Percentiles rank a stretch among this genome's conserved stretches.
These are phyloP conservation scores for Hypoxylon fragiforme DNA, from an alignment of 495 filamentous ascomycete species.

Conservation along the genomic window DNA sequence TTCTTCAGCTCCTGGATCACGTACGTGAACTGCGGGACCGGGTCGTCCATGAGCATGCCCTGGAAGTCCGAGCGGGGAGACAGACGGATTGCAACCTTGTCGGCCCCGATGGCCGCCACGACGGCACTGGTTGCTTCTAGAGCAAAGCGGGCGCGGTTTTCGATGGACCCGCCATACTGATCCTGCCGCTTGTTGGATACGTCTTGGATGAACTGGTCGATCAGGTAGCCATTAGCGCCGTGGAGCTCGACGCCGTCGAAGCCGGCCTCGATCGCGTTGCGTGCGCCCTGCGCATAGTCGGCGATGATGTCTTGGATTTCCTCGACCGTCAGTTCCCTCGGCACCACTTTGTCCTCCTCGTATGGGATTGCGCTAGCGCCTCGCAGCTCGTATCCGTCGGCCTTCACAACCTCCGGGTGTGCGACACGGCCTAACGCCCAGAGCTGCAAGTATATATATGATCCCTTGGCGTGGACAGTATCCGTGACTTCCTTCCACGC, in stretches of 20 bases:
- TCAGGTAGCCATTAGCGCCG: constrained; percentile 70
- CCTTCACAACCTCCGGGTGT: constrained; percentile 38
- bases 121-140: constrained; percentile 60
- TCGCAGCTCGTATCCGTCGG: constrained; percentile 43
- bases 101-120: constrained; percentile 60
- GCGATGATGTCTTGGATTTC: constrained; percentile 57
- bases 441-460: constrained; percentile 62
- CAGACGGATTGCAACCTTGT: constrained; percentile 63
- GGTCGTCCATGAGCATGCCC: constrained; percentile 58
- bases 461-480: constrained; percentile 63
- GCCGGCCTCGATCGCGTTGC: constrained; percentile 63
- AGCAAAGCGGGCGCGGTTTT: constrained; percentile 66
- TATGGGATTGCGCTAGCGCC: constrained; percentile 52
- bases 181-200: constrained; percentile 64
- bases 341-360: constrained; percentile 43
- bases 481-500: constrained; percentile 63
- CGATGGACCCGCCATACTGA: constrained; percentile 66
- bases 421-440: constrained; percentile 51
- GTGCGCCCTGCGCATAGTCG: constrained; percentile 59
- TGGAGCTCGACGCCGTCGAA: constrained; percentile 80
- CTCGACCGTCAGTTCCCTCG: constrained; percentile 53
- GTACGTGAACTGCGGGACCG: constrained; percentile 60
- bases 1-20: constrained; percentile 52
- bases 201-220: constrained; percentile 73
- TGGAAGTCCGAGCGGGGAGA: constrained; percentile 64